Evolutionary conservation across 495 filamentous ascomycete species (phyloP).

Genomic region (Podospora tetraspora): DNA sequence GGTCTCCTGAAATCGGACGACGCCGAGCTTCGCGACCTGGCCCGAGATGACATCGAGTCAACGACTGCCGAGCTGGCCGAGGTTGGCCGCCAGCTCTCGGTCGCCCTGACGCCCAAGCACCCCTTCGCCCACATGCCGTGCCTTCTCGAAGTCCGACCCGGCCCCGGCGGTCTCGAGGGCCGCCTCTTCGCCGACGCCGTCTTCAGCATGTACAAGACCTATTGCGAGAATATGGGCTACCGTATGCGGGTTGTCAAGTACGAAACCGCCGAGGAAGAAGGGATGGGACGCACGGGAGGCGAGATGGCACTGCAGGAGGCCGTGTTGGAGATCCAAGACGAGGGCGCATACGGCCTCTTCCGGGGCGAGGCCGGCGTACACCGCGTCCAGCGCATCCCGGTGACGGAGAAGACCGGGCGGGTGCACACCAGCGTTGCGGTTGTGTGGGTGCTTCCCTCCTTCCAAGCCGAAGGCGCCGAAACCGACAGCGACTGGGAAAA

Average conservation of each 20-base stretch:
- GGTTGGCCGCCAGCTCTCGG: constrained; percentile 61
- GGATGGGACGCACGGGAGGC: constrained; percentile 49
- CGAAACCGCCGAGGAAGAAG: constrained; percentile 52
- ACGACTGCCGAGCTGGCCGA: constrained; percentile 55
- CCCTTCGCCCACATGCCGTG: constrained; percentile 93
- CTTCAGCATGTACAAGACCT: constrained; percentile 80
- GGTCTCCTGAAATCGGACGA: constrained; percentile 47
- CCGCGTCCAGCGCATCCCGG: constrained; percentile 85
- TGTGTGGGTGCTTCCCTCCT: constrained; percentile 83
- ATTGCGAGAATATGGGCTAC: constrained; percentile 57
- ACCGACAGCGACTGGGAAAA: constrained; percentile 61
- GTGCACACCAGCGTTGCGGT: constrained; percentile 89
- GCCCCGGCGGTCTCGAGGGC: constrained; percentile 89
- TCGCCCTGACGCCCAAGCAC: constrained; percentile 75
- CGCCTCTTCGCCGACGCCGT: constrained; percentile 82
- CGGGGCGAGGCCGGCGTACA: constrained; percentile 90
- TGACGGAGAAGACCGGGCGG: constrained; percentile 82
- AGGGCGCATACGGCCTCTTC: constrained; percentile 72
- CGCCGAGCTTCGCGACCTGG: constrained; percentile 56
- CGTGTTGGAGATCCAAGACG: constrained; percentile 73
- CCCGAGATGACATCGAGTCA: constrained; percentile 66
- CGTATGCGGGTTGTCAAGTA: constrained; percentile 46
- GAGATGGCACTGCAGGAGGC: constrained; percentile 72
- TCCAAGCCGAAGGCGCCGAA: constrained; percentile 53
- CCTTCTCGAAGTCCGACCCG: constrained; percentile 84